Percentiles rank a stretch among this genome's conserved stretches.
phyloP scores from a whole-genome alignment of 169 alveolate species.

The Cryptosporidium parvum region DNA sequence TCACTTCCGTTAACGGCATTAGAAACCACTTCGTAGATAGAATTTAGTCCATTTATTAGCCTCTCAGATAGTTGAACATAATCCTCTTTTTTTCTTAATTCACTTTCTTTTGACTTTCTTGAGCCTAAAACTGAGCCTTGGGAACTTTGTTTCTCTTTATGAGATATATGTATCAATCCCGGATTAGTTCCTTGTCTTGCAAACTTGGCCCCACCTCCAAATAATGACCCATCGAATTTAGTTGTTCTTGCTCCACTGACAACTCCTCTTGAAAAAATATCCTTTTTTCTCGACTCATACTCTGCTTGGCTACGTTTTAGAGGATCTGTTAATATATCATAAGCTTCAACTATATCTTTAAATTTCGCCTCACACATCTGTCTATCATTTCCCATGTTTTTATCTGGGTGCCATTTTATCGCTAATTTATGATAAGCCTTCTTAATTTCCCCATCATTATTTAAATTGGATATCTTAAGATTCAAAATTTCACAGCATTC shows the following conservation, averaged over 20 bases:
- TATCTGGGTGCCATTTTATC: constrained; percentile 87
- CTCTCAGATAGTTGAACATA: constrained; percentile 33
- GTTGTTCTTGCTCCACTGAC: constrained; percentile 66
- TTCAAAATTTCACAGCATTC: constrained; percentile 84
- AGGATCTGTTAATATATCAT: constrained; percentile 84
- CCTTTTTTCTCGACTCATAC: constrained; percentile 56
- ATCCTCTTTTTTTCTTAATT: not conserved
- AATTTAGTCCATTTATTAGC: constrained; percentile 15
- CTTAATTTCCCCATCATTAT: constrained; percentile 81
- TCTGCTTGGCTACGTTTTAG: constrained; percentile 79
- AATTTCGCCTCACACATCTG: constrained; percentile 81
- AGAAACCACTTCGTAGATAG: constrained; percentile 51
- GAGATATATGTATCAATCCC: constrained; percentile 43
- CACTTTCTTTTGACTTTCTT: constrained; percentile 1
- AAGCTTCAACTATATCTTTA: constrained; percentile 85
- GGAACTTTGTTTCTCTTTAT: not conserved
- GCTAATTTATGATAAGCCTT: constrained; percentile 85
- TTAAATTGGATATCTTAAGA: constrained; percentile 71
- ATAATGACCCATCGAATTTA: constrained; percentile 59
- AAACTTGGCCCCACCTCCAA: constrained; percentile 75
- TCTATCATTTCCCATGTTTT: constrained; percentile 79
- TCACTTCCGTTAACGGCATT: constrained; percentile 40
- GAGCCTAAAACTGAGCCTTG: not conserved
- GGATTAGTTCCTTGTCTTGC: constrained; percentile 75
- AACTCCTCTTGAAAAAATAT: constrained; percentile 45